A percentile compares a stretch with the other conserved stretches of the same genome.
Conservation (phyloP, 208 protist species). For the Phytomonas francai region DNA sequence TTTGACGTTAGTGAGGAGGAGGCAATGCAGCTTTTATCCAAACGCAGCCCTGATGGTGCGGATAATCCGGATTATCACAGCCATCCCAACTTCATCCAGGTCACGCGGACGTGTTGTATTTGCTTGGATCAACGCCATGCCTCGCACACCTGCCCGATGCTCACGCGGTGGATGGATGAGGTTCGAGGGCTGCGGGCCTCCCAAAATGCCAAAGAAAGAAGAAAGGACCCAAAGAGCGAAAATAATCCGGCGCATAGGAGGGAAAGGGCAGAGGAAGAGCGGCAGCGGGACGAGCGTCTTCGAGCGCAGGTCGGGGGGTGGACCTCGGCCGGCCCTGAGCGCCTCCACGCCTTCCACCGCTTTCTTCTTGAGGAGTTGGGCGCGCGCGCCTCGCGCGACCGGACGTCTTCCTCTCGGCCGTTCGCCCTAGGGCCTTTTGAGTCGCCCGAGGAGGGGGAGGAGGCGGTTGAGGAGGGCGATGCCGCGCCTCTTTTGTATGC, state of each 20-base stretch:
- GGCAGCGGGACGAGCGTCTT: constrained; percentile 27
- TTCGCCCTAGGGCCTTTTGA: not conserved
- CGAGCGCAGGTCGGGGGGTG: constrained; percentile 76
- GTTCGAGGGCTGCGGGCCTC: constrained; percentile 21
- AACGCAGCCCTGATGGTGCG: not conserved
- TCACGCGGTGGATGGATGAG: constrained; percentile 49
- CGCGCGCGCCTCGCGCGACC: constrained; percentile 14
- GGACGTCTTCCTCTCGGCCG: constrained; percentile 3
- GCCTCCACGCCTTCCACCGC: constrained; percentile 72
- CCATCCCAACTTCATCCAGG: constrained; percentile 81
- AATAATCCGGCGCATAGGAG: not conserved
- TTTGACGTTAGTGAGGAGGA: constrained; percentile 69
- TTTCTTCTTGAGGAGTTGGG: constrained; percentile 56
- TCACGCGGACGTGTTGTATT: constrained; percentile 83
- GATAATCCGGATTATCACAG: constrained; percentile 14
- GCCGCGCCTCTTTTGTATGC: constrained; percentile 65
- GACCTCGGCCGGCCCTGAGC: constrained; percentile 70
- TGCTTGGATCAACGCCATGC: constrained; percentile 81
- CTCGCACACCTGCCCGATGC: constrained; percentile 58
- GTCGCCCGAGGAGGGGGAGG: not conserved
- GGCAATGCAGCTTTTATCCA: constrained; percentile 36
- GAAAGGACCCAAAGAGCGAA: constrained; percentile 1
- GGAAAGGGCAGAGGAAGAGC: not conserved
- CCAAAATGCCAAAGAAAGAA: not conserved
- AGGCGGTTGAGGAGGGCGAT: constrained; percentile 4